Evolutionary conservation across 2,329 filamentous ascomycete genomes (phyloP), one percentile per base, ranked within the genome.

Genomic region (Colletotrichum sublineola): DNA sequence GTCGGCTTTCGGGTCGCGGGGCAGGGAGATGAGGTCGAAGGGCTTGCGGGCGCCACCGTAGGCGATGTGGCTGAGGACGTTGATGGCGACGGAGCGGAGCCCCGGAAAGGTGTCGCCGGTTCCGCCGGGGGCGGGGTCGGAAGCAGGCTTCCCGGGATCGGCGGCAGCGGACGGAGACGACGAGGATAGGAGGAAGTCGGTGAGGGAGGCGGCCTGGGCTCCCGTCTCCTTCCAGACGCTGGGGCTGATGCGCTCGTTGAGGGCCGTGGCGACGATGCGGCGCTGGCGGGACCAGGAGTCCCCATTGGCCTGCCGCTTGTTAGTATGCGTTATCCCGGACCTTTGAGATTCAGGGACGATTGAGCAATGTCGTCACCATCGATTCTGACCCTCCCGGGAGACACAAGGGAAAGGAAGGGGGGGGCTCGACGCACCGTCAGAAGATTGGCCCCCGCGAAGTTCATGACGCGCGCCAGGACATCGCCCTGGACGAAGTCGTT

Each of bases 161-260:
- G 1, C 76, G 74, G 40, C 76, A 18, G 29, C 2, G 18, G 31
- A n/a, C 3, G 58, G 3, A 31, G 42, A 38, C 11, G 44, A 5
- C 1, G 44, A 68, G 15, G 75, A 55, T n/a, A 78, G 56, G 50
- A 81, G 67, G 60, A 79, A 78, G 5, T 77, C 62, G 0, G 77
- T 57, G 80, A 83, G 81, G 18, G 75, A 70, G 24, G 67, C 64
- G 0, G 80, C 77, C 67, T 83, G 81, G n/a, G 69, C 65, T 24
- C 74, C 73, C 44, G 75, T 77, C 73, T 83, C 80, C 15, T 68
- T 75, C 77, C 81, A 83, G n/a, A 83, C 81, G 5, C 75, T 69
- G 52, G 73, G 68, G 74, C 78, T 81, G 74, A 83, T 79, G 50
- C 77, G 75, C 71, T 83, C 82, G 65, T 82, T 80, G 12, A 83